Conservation (phyloP, 768 basidiomycete species). For the Agrocybe praecox region DNA sequence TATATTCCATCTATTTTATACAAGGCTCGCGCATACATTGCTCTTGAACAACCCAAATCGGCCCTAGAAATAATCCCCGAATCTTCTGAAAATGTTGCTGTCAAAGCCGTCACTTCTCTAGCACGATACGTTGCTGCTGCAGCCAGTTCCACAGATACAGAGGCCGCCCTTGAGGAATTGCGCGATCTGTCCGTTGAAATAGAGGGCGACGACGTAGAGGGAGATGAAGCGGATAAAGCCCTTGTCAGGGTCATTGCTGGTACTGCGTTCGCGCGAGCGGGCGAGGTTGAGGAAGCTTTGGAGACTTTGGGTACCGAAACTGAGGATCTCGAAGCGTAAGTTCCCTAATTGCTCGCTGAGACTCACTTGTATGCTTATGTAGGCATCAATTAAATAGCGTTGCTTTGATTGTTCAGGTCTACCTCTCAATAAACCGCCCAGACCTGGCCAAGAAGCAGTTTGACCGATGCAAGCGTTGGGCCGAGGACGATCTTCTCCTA, state of each 20-base stretch:
- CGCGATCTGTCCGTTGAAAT: slow-evolving; percentile 87
- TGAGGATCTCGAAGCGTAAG: slow-evolving; percentile 88
- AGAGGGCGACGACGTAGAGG: slow-evolving; percentile 76
- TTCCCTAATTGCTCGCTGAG: slow-evolving; percentile 28
- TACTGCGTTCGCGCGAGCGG: slow-evolving; percentile 83
- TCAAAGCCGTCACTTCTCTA: slow-evolving; percentile 73
- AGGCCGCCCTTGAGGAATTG: slow-evolving; percentile 73
- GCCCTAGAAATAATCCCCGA: slow-evolving; percentile 58
- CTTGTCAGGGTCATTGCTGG: slow-evolving; percentile 80
- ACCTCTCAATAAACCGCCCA: slow-evolving; percentile 86
- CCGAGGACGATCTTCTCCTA: slow-evolving; percentile 90
- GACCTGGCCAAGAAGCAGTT: slow-evolving; percentile 89
- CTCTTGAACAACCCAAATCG: slow-evolving; percentile 59
- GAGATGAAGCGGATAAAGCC: slow-evolving; percentile 68
- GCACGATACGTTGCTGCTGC: slow-evolving; percentile 69
- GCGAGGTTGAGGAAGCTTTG: slow-evolving; percentile 89
- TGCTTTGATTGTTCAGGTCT: slow-evolving; percentile 82
- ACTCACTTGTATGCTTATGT: slow-evolving; percentile 28
- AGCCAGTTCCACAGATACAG: slow-evolving; percentile 45
- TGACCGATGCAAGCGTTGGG: slow-evolving; percentile 80
- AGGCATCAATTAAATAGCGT: slow-evolving; percentile 49
- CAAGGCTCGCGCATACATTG: slow-evolving; percentile 78
- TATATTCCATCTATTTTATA: slow-evolving; percentile 70
- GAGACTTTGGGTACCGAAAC: slow-evolving; percentile 81
- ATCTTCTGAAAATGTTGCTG: slow-evolving; percentile 59